Evolutionary conservation across 441 rosid genomes (phyloP).

Genomic region (Viola pubescens): DNA sequence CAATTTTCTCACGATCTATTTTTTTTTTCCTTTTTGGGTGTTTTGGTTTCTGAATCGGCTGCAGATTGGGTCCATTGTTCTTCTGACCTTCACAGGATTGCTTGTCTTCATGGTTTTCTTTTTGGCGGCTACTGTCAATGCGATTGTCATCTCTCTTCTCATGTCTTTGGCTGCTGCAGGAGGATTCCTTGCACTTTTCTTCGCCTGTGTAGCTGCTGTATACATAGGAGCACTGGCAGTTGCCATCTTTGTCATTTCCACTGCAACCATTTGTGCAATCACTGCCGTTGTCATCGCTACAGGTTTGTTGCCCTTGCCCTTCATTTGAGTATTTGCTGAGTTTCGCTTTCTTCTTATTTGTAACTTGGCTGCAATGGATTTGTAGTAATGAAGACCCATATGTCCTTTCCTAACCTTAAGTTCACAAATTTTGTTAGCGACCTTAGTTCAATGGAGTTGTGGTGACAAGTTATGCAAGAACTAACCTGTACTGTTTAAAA

Average conservation of each 20-base stretch:
- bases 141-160: constrained; percentile 62
- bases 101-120: constrained; percentile 70
- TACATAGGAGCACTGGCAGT: constrained; percentile 72
- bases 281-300: constrained; percentile 57
- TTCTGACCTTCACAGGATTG: constrained; percentile 63
- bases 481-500: too few relatives aligned
- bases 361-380: not conserved
- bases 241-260: constrained; percentile 61
- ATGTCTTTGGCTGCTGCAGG: constrained; percentile 81
- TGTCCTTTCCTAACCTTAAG: not conserved
- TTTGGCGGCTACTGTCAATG: constrained; percentile 70
- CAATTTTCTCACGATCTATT: not conserved
- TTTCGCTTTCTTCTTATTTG: not conserved
- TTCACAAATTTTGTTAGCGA: not conserved
- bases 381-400: not conserved
- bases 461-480: too few relatives aligned
- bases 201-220: constrained; percentile 55
- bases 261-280: constrained; percentile 55
- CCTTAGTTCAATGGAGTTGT: too few relatives aligned
- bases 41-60: constrained; percentile 7
- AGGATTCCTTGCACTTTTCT: constrained; percentile 77
- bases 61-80: constrained; percentile 73
- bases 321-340: not conserved
- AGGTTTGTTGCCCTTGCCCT: constrained; percentile 32
- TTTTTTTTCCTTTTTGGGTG: not conserved